Percentiles rank a stretch among this genome's conserved stretches.
Conservation (phyloP, 495 filamentous ascomycete genomes). For the Neurospora cerealis region DNA sequence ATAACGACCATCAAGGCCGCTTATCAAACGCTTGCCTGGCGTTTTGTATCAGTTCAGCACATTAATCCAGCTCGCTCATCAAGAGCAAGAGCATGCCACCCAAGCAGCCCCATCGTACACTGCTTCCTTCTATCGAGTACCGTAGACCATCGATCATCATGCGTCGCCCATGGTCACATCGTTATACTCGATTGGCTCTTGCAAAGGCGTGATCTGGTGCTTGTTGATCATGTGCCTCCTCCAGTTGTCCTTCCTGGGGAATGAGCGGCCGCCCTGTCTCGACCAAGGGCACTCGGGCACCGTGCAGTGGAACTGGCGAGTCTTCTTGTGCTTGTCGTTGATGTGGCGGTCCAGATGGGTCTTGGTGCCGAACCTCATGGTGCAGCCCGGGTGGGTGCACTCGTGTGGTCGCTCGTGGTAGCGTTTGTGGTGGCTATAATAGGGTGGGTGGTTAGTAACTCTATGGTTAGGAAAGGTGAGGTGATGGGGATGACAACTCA, state of each 20-base stretch:
- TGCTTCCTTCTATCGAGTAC: neutral
- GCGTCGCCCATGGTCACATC: slow-evolving; percentile 14
- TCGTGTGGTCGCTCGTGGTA: slow-evolving; percentile 39
- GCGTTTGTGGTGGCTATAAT: slow-evolving; percentile 33
- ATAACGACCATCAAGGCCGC: neutral
- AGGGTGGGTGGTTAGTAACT: too few species aligned
- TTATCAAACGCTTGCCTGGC: neutral
- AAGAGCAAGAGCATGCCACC: neutral
- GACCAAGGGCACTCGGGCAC: slow-evolving; percentile 35
- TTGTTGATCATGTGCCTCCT: slow-evolving; percentile 42
- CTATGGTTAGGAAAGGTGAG: too few species aligned
- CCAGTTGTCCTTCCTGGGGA: slow-evolving; percentile 44
- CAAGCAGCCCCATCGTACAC: neutral
- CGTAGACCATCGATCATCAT: slow-evolving; percentile 1
- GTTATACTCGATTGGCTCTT: slow-evolving; percentile 17
- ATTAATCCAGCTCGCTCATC: neutral
- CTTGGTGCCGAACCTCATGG: slow-evolving; percentile 40
- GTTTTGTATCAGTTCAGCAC: neutral
- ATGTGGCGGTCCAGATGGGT: slow-evolving; percentile 42
- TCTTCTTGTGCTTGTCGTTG: slow-evolving; percentile 41
- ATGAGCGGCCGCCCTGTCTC: slow-evolving; percentile 34
- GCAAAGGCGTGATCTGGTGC: slow-evolving; percentile 23
- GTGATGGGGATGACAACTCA: slow-evolving; percentile 6
- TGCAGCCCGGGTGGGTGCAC: slow-evolving; percentile 30
- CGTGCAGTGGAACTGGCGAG: slow-evolving; percentile 39